A percentile compares a stretch with the other conserved stretches of the same genome.
phyloP scores from a whole-genome alignment of 768 basidiomycete genomes.

The Boletus pseudo-olivaceus region DNA sequence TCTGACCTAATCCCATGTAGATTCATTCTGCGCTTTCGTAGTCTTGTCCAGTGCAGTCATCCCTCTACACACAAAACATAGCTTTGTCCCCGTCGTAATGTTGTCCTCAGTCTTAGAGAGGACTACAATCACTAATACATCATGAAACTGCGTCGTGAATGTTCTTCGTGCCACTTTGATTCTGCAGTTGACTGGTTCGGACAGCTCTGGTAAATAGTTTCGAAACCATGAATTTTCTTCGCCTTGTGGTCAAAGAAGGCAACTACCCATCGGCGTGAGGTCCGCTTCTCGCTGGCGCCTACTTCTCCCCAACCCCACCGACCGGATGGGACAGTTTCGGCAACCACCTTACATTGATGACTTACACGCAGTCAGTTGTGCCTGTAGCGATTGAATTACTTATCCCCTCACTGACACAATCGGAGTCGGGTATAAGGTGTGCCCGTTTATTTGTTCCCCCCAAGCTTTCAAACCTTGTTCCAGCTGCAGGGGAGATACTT shows the following conservation, averaged over 20 bases:
- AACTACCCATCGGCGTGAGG: background rate
- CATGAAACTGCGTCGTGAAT: slow-evolving; percentile 8
- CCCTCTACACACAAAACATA: slow-evolving; percentile 16
- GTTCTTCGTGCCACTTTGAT: slow-evolving; percentile 10
- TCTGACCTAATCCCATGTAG: slow-evolving; percentile 5
- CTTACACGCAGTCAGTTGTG: slow-evolving; percentile 5
- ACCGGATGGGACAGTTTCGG: slow-evolving; percentile 1
- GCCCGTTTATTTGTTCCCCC: slow-evolving; percentile 8
- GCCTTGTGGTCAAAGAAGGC: background rate
- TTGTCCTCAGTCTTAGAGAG: slow-evolving; percentile 16
- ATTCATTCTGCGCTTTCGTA: background rate
- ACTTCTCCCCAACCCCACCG: background rate
- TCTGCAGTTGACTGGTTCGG: slow-evolving; percentile 6
- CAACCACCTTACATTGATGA: slow-evolving; percentile 12
- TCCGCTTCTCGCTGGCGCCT: background rate
- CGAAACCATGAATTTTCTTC: background rate
- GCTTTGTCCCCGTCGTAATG: slow-evolving; percentile 18
- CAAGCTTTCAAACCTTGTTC: slow-evolving; percentile 20
- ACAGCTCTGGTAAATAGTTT: slow-evolving; percentile 14
- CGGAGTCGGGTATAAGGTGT: slow-evolving; percentile 26
- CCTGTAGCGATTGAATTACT: slow-evolving; percentile 29
- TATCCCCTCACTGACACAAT: slow-evolving; percentile 10
- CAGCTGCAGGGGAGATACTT: background rate
- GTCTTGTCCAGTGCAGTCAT: slow-evolving; percentile 1
- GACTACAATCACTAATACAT: slow-evolving; percentile 15